A percentile compares a stretch with the other conserved stretches of the same genome.
Evolutionary conservation across 176 grass and related monocot species (phyloP).

Genomic region (Thalia dealbata): DNA sequence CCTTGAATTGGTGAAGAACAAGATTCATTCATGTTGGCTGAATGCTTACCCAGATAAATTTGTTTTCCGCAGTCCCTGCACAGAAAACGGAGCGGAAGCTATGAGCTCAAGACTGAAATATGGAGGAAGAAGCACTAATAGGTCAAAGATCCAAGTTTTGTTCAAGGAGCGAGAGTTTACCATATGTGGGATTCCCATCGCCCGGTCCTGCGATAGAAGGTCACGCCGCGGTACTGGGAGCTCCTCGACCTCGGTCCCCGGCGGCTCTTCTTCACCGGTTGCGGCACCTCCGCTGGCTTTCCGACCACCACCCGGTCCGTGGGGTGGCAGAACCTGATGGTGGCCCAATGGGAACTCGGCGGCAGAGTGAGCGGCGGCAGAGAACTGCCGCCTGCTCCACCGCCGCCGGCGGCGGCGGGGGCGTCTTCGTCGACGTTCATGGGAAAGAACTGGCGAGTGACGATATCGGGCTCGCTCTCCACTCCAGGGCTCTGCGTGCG

Average conservation of each 20-base stretch:
- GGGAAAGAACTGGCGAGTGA: constrained; percentile 62
- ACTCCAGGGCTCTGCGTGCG: background rate
- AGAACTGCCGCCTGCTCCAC: background rate
- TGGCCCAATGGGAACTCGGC: constrained; percentile 4
- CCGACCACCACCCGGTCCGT: constrained; percentile 1
- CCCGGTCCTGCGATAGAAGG: constrained; percentile 68
- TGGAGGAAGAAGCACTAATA: background rate
- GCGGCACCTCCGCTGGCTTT: constrained; percentile 16
- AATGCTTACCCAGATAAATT: constrained; percentile 60
- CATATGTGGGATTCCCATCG: constrained; percentile 74
- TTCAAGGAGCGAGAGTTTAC: constrained; percentile 11
- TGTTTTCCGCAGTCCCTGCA: constrained; percentile 75
- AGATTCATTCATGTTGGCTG: background rate
- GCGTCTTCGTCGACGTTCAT: background rate
- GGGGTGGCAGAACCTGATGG: constrained; percentile 10
- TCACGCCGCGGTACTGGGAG: constrained; percentile 79
- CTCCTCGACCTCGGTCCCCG: constrained; percentile 61
- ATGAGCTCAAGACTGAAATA: background rate
- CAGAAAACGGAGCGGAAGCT: background rate
- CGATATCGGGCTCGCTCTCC: constrained; percentile 9
- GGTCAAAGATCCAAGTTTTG: background rate
- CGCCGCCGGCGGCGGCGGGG: background rate
- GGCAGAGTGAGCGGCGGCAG: background rate
- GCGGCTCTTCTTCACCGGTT: constrained; percentile 40
- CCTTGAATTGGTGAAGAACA: background rate